Evolutionary conservation across 805 yeast genomes (phyloP).

Genomic region (Priceomyces haplophilus): DNA sequence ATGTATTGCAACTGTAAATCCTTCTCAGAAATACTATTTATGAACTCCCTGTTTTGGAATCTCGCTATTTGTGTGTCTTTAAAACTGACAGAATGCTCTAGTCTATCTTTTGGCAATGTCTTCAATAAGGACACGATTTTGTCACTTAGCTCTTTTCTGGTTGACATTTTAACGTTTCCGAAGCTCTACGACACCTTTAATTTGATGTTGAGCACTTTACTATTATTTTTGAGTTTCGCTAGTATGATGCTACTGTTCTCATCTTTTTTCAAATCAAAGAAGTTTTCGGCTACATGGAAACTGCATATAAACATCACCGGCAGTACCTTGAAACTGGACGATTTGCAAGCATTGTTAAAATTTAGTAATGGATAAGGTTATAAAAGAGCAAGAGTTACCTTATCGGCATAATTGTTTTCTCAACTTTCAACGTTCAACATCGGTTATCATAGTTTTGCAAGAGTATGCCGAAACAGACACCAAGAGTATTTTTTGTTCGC

Average conservation of each 20-base stretch:
- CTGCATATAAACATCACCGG: too few relatives aligned
- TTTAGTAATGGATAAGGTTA: too few relatives aligned
- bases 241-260: too few relatives aligned
- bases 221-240: not conserved
- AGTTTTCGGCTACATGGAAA: too few relatives aligned
- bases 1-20: constrained; percentile 56
- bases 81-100: constrained; percentile 67
- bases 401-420: too few relatives aligned
- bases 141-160: constrained; percentile 44
- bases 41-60: constrained; percentile 35
- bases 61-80: constrained; percentile 57
- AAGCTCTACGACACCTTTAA: constrained; percentile 20
- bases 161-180: constrained; percentile 21
- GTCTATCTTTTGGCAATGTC: constrained; percentile 64
- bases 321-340: too few relatives aligned
- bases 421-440: too few relatives aligned
- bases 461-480: constrained; percentile 36
- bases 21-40: constrained; percentile 44
- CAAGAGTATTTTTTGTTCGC: constrained; percentile 70
- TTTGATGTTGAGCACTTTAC: not conserved
- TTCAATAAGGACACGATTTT: constrained; percentile 57
- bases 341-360: too few relatives aligned
- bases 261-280: too few relatives aligned
- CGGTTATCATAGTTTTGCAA: too few relatives aligned
- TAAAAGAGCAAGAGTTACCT: too few relatives aligned